Evolutionary conservation across 495 filamentous ascomycete genomes (phyloP).

Genomic region (Penicillium fimorum): DNA sequence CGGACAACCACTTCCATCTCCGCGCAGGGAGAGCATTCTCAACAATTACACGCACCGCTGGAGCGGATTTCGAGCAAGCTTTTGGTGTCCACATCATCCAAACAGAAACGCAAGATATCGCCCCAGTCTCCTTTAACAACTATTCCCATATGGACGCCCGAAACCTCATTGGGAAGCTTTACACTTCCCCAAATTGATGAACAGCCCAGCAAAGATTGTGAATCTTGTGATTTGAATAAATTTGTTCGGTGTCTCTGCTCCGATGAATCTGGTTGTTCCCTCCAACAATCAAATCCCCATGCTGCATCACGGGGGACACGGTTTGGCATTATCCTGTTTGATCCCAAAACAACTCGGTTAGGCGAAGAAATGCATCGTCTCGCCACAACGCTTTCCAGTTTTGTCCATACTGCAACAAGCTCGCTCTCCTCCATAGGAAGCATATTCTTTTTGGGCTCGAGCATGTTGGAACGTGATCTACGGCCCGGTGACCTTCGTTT

Average conservation of each 20-base stretch:
- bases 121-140: slow-evolving; percentile 26
- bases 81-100: neutral
- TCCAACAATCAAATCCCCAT: slow-evolving; percentile 27
- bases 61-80: neutral
- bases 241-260: slow-evolving; percentile 23
- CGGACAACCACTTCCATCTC: neutral
- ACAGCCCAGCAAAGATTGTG: neutral
- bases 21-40: neutral
- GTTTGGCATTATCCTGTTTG: slow-evolving; percentile 27
- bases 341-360: slow-evolving; percentile 16
- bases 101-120: slow-evolving; percentile 4
- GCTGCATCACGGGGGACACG: slow-evolving; percentile 15
- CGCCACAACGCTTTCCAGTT: slow-evolving; percentile 16
- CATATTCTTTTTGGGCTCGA: slow-evolving; percentile 37
- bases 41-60: neutral
- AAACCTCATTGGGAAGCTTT: slow-evolving; percentile 12
- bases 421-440: slow-evolving; percentile 19
- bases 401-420: slow-evolving; percentile 1
- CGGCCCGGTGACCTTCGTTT: slow-evolving; percentile 22
- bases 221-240: slow-evolving; percentile 5
- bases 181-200: neutral
- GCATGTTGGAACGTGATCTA: slow-evolving; percentile 20
- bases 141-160: slow-evolving; percentile 24
- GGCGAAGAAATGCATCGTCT: slow-evolving; percentile 28
- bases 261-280: neutral